Percentiles rank a stretch among this genome's conserved stretches.
phyloP scores from a whole-genome alignment of 2,329 filamentous ascomycete genomes.

The Talaromyces sp. region DNA sequence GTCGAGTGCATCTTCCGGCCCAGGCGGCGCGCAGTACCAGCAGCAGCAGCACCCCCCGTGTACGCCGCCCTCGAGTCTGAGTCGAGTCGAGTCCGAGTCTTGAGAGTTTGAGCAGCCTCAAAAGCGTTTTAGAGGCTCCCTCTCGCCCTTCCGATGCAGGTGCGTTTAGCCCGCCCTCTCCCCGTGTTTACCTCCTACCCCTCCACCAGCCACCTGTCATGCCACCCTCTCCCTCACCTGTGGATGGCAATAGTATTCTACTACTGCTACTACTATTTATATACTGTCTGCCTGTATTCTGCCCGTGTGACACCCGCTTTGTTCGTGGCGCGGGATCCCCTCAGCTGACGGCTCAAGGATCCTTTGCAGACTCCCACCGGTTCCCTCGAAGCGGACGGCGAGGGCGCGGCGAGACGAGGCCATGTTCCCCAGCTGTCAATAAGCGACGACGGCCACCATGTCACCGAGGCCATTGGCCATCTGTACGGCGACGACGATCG shows the following conservation, averaged over 20 bases:
- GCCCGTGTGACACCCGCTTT: background rate
- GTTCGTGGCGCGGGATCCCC: background rate
- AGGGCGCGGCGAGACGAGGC: constrained; percentile 47
- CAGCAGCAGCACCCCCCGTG: constrained; percentile 16
- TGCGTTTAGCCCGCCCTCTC: constrained; percentile 18
- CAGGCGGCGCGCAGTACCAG: constrained; percentile 33
- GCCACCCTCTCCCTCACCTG: background rate
- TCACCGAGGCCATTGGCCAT: constrained; percentile 88
- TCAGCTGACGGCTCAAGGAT: constrained; percentile 11
- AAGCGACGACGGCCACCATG: constrained; percentile 87
- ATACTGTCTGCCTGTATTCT: background rate
- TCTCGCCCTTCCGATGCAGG: constrained; percentile 33
- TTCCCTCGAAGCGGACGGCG: constrained; percentile 20
- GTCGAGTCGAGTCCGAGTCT: constrained; percentile 8
- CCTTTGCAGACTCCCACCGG: constrained; percentile 9
- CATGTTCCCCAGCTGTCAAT: constrained; percentile 62
- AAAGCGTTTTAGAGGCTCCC: constrained; percentile 7
- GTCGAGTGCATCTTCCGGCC: constrained; percentile 25
- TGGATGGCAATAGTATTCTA: background rate
- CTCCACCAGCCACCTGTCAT: background rate
- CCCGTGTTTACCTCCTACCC: background rate
- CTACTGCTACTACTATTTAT: background rate
- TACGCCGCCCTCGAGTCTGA: constrained; percentile 14
- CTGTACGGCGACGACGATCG: constrained; percentile 73
- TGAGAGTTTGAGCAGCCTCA: background rate